Conservation (phyloP, 2,329 filamentous ascomycete species). For the Didymella sp. region DNA sequence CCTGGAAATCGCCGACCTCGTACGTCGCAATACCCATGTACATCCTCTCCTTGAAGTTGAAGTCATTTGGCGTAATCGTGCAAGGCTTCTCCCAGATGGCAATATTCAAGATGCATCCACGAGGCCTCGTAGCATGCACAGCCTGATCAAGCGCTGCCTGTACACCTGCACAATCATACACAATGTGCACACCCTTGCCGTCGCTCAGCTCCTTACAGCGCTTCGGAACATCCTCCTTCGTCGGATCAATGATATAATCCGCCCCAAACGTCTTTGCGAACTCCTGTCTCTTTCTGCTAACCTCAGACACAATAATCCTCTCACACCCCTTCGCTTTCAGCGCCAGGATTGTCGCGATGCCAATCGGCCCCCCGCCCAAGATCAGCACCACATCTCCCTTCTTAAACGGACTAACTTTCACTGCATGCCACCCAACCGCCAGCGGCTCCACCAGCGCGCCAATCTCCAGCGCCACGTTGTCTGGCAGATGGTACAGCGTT, state of each 20-base stretch:
- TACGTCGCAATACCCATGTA: conserved; percentile 63
- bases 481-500: conserved; percentile 57
- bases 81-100: conserved; percentile 64
- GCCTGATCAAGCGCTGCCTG: conserved; percentile 59
- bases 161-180: conserved; percentile 62
- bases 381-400: conserved; percentile 56
- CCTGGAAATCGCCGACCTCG: conserved; percentile 59
- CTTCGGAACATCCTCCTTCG: conserved; percentile 56
- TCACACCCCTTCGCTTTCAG: conserved; percentile 42
- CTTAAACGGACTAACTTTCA: conserved; percentile 59
- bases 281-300: conserved; percentile 56
- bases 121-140: conserved; percentile 56
- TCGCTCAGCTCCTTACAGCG: conserved; percentile 54
- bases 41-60: conserved; percentile 61
- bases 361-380: conserved; percentile 62
- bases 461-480: conserved; percentile 60
- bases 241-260: conserved; percentile 59
- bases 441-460: conserved; percentile 63
- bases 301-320: conserved; percentile 62
- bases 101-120: conserved; percentile 62
- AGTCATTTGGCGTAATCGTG: conserved; percentile 57
- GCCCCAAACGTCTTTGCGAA: conserved; percentile 61
- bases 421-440: conserved; percentile 64
- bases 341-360: conserved; percentile 50
- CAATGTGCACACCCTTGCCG: conserved; percentile 57